Percentiles rank a stretch among this genome's conserved stretches.
Conservation (phyloP, 2,329 filamentous ascomycete species). For the Colletotrichum caudatum region DNA sequence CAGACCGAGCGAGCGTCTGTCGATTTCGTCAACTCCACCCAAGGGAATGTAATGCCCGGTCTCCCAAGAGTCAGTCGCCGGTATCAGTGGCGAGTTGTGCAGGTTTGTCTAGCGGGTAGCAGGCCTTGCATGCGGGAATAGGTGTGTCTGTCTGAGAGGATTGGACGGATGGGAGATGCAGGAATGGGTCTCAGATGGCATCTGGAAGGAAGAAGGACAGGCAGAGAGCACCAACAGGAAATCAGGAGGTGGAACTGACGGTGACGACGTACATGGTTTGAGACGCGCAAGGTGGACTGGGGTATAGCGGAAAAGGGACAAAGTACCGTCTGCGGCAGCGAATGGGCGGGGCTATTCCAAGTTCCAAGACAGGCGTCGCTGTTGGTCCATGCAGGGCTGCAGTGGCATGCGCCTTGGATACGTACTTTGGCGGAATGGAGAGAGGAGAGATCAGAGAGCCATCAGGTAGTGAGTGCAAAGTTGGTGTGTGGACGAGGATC, state of each 20-base stretch:
- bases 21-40: constrained; percentile 34
- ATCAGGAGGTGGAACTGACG: constrained; percentile 42
- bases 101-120: constrained; percentile 17
- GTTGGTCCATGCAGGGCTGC: constrained; percentile 41
- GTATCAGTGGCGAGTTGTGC: constrained; percentile 38
- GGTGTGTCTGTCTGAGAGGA: constrained; percentile 30
- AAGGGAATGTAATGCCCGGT: constrained; percentile 34
- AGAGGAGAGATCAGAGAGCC: neutral
- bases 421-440: constrained; percentile 18
- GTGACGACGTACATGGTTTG: constrained; percentile 41
- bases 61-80: constrained; percentile 33
- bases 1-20: constrained; percentile 40
- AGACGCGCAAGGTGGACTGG: constrained; percentile 41
- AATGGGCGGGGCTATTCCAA: constrained; percentile 41
- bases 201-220: constrained; percentile 29
- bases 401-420: constrained; percentile 38
- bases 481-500: constrained; percentile 24
- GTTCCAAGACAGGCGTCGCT: constrained; percentile 36
- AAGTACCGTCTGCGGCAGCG: constrained; percentile 39
- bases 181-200: constrained; percentile 39
- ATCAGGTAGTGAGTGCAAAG: neutral
- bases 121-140: constrained; percentile 26
- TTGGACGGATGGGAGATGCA: constrained; percentile 18
- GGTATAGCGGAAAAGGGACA: constrained; percentile 37
- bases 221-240: constrained; percentile 31